A percentile compares a stretch with the other conserved stretches of the same genome.
phyloP scores from a whole-genome alignment of 306 rosid species.

The Luffa acutangula region DNA sequence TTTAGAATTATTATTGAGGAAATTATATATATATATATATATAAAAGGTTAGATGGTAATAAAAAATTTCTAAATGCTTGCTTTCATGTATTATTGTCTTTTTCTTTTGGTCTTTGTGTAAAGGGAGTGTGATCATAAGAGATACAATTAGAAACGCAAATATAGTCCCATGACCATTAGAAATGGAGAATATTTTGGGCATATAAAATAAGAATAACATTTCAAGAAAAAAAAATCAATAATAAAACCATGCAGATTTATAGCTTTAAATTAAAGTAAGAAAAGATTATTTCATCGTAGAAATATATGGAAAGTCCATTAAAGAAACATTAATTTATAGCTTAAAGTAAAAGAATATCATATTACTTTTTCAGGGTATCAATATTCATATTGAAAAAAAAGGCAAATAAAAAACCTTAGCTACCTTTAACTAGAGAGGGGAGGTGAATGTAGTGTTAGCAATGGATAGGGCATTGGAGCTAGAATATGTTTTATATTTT shows the following conservation, averaged over 20 bases:
- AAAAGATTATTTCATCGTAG: background rate
- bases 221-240: too few species aligned
- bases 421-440: background rate
- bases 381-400: background rate
- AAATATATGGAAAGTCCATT: background rate
- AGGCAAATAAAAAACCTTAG: background rate
- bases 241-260: background rate
- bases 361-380: too few species aligned
- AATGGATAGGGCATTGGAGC: background rate
- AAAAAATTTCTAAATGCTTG: too few species aligned
- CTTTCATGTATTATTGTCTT: background rate
- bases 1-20: too few species aligned
- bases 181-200: background rate
- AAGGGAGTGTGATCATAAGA: background rate
- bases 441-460: background rate
- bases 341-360: too few species aligned
- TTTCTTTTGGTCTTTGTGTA: background rate
- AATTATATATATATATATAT: too few species aligned
- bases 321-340: background rate
- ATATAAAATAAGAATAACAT: background rate
- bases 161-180: background rate
- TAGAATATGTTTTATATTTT: background rate
- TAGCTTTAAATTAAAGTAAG: background rate
- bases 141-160: background rate
- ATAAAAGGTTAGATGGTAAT: too few species aligned